These are phyloP conservation scores for Calocybe indica DNA, from an alignment of 768 basidiomycete species.

Conservation along the genomic window DNA sequence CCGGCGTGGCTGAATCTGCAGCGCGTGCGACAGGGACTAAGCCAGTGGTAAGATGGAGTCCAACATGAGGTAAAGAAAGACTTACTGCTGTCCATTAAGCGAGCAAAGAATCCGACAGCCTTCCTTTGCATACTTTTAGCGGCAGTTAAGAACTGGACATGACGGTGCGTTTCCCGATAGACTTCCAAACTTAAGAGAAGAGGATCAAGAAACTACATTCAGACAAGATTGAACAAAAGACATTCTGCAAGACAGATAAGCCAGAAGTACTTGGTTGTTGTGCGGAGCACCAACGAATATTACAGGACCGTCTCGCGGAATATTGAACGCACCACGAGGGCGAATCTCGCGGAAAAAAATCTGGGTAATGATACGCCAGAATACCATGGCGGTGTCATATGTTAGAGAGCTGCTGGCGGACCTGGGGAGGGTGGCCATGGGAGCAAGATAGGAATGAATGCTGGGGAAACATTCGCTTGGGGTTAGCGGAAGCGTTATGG, in stretches of 20 bases:
- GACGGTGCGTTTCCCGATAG: slow-evolving; percentile 73
- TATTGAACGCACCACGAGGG: slow-evolving; percentile 90
- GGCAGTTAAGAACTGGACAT: slow-evolving; percentile 83
- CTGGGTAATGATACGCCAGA: slow-evolving; percentile 83
- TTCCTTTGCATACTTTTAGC: slow-evolving; percentile 82
- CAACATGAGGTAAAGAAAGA: slow-evolving; percentile 1
- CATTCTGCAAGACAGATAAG: slow-evolving; percentile 1
- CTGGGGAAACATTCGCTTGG: no score
- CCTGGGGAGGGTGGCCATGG: background rate
- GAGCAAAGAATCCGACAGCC: slow-evolving; percentile 75
- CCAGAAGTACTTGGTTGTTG: slow-evolving; percentile 67
- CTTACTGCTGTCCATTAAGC: slow-evolving; percentile 85
- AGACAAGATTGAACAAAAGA: slow-evolving; percentile 9
- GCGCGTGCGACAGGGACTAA: slow-evolving; percentile 92
- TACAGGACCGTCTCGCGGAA: slow-evolving; percentile 84
- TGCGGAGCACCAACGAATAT: slow-evolving; percentile 94
- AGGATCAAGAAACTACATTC: slow-evolving; percentile 82
- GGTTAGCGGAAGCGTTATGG: no score
- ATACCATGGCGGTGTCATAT: slow-evolving; percentile 76
- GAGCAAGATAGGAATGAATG: no score
- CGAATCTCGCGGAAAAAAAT: slow-evolving; percentile 97
- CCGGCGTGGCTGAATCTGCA: slow-evolving; percentile 75
- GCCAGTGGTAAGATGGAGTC: slow-evolving; percentile 6
- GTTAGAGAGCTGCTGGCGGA: slow-evolving; percentile 19
- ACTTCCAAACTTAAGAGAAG: slow-evolving; percentile 81